Evolutionary conservation across 2,329 filamentous ascomycete species (phyloP).

Genomic region (Cytospora piceae): DNA sequence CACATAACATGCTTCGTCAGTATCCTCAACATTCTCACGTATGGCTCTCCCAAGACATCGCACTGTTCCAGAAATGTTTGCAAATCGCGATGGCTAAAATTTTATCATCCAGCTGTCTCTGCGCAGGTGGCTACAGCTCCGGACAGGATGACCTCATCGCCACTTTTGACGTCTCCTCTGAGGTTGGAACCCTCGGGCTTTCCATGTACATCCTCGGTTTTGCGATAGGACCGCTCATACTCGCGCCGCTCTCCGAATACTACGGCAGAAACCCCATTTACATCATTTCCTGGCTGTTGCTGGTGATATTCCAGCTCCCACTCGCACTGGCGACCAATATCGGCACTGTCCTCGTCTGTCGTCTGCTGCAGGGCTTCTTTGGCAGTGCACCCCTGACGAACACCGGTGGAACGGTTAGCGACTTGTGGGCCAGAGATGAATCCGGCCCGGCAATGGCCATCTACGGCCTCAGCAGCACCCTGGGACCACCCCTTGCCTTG

Average conservation of each 20-base stretch:
- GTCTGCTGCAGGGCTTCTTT: conserved; percentile 22
- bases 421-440: conserved; percentile 21
- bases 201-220: conserved; percentile 26
- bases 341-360: conserved; percentile 16
- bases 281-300: conserved; percentile 20
- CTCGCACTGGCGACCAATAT: conserved; percentile 23
- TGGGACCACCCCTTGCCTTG: conserved; percentile 19
- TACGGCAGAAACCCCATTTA: conserved; percentile 23
- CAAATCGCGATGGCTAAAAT: neutral
- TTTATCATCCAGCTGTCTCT: conserved; percentile 12
- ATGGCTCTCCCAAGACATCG: neutral
- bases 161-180: conserved; percentile 9
- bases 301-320: conserved; percentile 21
- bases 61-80: neutral
- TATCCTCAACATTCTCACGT: conserved; percentile 25
- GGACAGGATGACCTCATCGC: conserved; percentile 12
- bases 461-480: conserved; percentile 24
- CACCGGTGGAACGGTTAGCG: conserved; percentile 21
- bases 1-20: conserved; percentile 25
- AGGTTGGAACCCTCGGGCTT: conserved; percentile 15
- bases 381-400: conserved; percentile 25
- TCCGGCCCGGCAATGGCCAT: conserved; percentile 22
- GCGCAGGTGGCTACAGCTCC: conserved; percentile 21
- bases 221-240: conserved; percentile 17
- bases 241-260: conserved; percentile 22